phyloP scores from a whole-genome alignment of 139 green algal species.

The Pleodorina starrii region DNA sequence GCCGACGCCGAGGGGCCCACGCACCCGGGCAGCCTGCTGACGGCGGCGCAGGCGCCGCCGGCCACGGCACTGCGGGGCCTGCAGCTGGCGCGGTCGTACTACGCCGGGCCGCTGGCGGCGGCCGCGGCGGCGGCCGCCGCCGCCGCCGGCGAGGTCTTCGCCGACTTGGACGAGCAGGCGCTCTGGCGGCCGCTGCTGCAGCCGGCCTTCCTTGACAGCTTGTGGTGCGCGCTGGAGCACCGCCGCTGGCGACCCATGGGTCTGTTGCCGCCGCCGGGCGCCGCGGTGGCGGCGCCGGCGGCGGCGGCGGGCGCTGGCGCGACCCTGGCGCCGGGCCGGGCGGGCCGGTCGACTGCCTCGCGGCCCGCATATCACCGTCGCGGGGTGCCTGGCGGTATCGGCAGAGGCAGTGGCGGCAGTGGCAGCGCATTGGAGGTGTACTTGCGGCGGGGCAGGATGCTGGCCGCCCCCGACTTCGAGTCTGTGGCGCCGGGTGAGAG shows the following conservation, averaged over 20 bases:
- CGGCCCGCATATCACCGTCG: too few species aligned
- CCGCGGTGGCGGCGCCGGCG: neutral
- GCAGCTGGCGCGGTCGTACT: slow-evolving; percentile 57
- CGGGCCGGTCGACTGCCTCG: too few species aligned
- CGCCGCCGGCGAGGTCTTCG: neutral
- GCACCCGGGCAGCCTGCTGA: slow-evolving; percentile 42
- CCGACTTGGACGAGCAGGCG: slow-evolving; percentile 24
- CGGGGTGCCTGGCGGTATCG: too few species aligned
- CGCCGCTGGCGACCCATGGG: slow-evolving; percentile 39
- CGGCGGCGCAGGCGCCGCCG: neutral
- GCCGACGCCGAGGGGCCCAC: neutral
- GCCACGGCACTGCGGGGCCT: slow-evolving; percentile 65
- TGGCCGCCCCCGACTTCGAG: neutral
- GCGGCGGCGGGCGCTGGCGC: neutral
- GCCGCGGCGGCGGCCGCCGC: neutral
- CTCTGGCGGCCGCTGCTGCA: slow-evolving; percentile 69
- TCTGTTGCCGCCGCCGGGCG: slow-evolving; percentile 15
- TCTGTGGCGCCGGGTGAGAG: neutral
- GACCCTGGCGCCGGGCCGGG: too few species aligned
- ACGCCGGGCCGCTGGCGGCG: slow-evolving; percentile 31
- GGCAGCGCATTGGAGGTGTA: slow-evolving; percentile 26
- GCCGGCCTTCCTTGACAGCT: slow-evolving; percentile 58
- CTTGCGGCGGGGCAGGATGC: slow-evolving; percentile 24
- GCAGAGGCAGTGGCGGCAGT: neutral
- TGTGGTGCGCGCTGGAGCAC: slow-evolving; percentile 61